Percentiles rank a stretch among this genome's conserved stretches.
Conservation (phyloP, 176 grass and related monocot species). For the Rhynchospora breviuscula region DNA sequence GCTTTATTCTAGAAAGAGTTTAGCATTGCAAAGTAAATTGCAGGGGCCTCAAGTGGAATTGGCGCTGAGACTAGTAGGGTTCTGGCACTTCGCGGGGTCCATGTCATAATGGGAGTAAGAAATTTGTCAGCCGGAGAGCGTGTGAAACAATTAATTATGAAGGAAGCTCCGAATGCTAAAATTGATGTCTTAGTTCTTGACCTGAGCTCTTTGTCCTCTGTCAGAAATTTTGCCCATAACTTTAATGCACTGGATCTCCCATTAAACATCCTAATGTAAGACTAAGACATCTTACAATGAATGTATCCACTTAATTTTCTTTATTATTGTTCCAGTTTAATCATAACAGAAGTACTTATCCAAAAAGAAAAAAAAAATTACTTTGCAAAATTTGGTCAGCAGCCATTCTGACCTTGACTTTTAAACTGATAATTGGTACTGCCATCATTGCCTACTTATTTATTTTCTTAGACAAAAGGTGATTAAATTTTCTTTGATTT, state of each 20-base stretch:
- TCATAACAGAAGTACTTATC: too few relatives aligned
- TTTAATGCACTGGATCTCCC: constrained; percentile 40
- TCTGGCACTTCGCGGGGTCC: constrained; percentile 55
- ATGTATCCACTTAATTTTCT: background rate
- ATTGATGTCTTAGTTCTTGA: constrained; percentile 71
- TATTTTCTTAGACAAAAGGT: background rate
- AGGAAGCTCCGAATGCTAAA: constrained; percentile 36
- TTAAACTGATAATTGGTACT: background rate
- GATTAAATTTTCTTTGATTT: background rate
- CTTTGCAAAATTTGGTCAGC: background rate
- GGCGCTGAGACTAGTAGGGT: constrained; percentile 58
- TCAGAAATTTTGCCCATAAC: constrained; percentile 52
- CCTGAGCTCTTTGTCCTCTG: constrained; percentile 57
- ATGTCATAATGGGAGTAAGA: constrained; percentile 70
- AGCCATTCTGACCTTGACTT: background rate
- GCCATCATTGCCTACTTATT: background rate
- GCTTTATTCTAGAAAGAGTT: too few relatives aligned
- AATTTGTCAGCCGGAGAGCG: constrained; percentile 33
- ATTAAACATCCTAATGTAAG: constrained; percentile 85
- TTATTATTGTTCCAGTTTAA: too few relatives aligned
- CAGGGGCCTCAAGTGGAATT: constrained; percentile 86
- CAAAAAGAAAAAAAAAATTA: too few relatives aligned
- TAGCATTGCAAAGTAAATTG: background rate
- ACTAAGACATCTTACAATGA: background rate
- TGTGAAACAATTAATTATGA: constrained; percentile 37